These are phyloP conservation scores for Lolium perenne DNA, from an alignment of 176 grass and related monocot species.

Conservation along the genomic window DNA sequence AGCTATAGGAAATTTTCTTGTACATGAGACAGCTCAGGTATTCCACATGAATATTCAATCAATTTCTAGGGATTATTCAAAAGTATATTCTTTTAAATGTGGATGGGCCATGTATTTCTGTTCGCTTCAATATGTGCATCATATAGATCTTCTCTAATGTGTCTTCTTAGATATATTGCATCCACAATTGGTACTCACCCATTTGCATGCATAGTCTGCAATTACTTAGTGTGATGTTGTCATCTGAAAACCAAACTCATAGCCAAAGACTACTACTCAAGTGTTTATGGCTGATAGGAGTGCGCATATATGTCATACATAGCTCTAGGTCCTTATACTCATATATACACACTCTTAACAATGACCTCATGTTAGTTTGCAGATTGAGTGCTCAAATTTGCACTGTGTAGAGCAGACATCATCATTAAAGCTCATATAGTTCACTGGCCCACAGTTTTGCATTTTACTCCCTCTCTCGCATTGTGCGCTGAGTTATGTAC, in stretches of 20 bases:
- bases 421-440: conserved; percentile 11
- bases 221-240: conserved; percentile 16
- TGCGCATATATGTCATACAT: too few species aligned
- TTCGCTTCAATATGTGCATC: conserved; percentile 27
- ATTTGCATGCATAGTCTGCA: conserved; percentile 29
- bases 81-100: conserved; percentile 4
- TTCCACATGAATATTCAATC: conserved; percentile 18
- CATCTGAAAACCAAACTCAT: not conserved
- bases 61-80: conserved; percentile 32
- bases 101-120: not conserved
- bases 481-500: not conserved
- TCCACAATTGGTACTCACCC: conserved; percentile 4
- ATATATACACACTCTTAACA: too few species aligned
- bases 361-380: not conserved
- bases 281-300: too few species aligned
- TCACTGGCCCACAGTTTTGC: not conserved
- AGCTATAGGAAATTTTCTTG: conserved; percentile 72
- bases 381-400: conserved; percentile 24
- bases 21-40: conserved; percentile 82
- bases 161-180: conserved; percentile 13
- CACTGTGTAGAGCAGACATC: conserved; percentile 8
- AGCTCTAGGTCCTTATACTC: too few species aligned
- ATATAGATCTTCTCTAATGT: conserved; percentile 35
- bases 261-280: too few species aligned
- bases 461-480: not conserved